phyloP scores from a whole-genome alignment of 169 alveolate genomes.

The Plasmodium coatneyi region DNA sequence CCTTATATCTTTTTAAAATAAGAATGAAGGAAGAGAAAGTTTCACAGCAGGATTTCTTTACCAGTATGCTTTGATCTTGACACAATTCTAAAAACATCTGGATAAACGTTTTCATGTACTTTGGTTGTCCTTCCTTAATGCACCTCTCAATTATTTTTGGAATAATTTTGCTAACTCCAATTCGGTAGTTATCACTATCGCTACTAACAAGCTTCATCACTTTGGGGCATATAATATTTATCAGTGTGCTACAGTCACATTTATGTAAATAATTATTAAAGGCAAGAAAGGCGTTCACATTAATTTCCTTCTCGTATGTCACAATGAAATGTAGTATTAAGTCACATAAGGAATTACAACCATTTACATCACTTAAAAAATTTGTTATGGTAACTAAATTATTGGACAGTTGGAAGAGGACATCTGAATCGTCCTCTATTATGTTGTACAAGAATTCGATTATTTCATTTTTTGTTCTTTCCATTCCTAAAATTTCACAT shows the following conservation, averaged over 20 bases:
- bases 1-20: constrained; percentile 32
- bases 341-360: constrained; percentile 40
- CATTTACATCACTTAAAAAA: constrained; percentile 39
- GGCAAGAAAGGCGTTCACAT: constrained; percentile 58
- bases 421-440: constrained; percentile 71
- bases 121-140: constrained; percentile 34
- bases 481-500: constrained; percentile 60
- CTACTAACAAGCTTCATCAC: constrained; percentile 23
- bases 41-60: constrained; percentile 75
- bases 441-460: constrained; percentile 68
- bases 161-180: constrained; percentile 64
- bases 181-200: constrained; percentile 75
- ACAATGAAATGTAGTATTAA: constrained; percentile 51
- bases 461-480: constrained; percentile 48
- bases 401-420: constrained; percentile 52
- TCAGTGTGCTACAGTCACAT: constrained; percentile 40
- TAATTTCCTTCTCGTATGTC: constrained; percentile 57
- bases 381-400: constrained; percentile 35
- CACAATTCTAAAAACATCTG: constrained; percentile 55
- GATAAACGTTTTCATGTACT: constrained; percentile 7
- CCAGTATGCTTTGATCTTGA: constrained; percentile 68
- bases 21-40: constrained; percentile 29
- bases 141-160: constrained; percentile 63
- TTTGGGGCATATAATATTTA: constrained; percentile 40
- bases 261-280: constrained; percentile 47